Base-by-base conservation (phyloP, 805 yeast species). In the Ogataea nakhonphanomensis region DNA sequence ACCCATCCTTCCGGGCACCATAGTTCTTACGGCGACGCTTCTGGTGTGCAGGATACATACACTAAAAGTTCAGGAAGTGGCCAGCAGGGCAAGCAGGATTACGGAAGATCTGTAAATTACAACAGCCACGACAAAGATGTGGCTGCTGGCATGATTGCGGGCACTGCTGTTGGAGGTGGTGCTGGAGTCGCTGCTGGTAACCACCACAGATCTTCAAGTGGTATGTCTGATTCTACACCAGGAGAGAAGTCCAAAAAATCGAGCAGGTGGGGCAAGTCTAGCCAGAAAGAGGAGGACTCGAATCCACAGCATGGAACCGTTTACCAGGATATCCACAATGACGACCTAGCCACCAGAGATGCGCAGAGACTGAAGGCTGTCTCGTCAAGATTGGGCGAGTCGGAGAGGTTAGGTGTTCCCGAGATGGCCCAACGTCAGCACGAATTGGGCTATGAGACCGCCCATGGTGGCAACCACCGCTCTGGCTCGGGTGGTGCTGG, bases 251-350 rank as follows among this genome's bases (percentile, higher is more conserved):
- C 31, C 11, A 21, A 21, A 7, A 29, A 29, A 12, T 3, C 22
- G 4, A 34, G 25, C 31, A 34, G 26, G 29, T 22, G 20, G 20
- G 43, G 30, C 15, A 39, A 34, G 31, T 21, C 29, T 7, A 15
- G 23, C 24, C 33, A 29, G 11, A 28, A 30, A 14, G 13, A 27
- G 3, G 34, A 17, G 17, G 35, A 35, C 11, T 8, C 26, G 12
- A 34, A 30, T 7, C 31, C 37, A 13, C 54, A 47, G 33, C 34
- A 47, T 24, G 51, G 51, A 12, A 47, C 50, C 3, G 44, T 44
- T 12, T 45, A 46, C 34, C 45, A 42, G 15, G 51, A 46, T 20
- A 43, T 40, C 15, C 48, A 46, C 25, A 34, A 36, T 11, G 49
- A 46, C 10, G 30, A 34, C 21, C 30, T 41, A n/a, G 35, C 39